Percentiles rank a stretch among this genome's conserved stretches.
Conservation (phyloP, 495 filamentous ascomycete genomes). For the Xylaria longipes region DNA sequence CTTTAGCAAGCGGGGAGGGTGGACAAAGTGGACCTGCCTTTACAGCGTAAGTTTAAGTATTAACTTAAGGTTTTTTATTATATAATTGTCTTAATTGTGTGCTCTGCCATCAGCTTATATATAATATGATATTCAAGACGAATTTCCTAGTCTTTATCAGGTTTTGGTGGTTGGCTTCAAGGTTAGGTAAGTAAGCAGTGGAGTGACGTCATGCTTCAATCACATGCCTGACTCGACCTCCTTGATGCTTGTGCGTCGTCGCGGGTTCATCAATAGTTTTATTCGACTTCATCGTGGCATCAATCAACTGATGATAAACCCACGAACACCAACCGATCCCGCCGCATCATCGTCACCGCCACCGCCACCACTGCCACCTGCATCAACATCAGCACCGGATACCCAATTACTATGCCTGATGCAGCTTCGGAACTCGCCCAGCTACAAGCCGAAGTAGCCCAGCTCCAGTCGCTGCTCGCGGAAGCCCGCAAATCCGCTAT, state of each 20-base stretch:
- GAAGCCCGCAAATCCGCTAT: neutral
- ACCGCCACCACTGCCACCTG: no score
- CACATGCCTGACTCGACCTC: neutral
- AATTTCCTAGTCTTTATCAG: no score
- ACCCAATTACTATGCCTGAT: neutral
- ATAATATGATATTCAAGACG: no score
- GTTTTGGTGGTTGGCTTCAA: no score
- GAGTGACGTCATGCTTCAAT: neutral
- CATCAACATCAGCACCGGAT: neutral
- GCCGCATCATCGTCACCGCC: no score
- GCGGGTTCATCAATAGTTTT: neutral
- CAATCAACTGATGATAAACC: neutral
- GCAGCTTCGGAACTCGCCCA: constrained; percentile 1
- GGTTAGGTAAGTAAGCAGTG: neutral
- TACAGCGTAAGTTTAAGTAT: no score
- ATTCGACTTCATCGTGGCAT: neutral
- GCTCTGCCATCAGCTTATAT: no score
- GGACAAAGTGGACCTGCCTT: no score
- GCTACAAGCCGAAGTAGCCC: constrained; percentile 8
- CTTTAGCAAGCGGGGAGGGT: no score
- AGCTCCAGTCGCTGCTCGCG: constrained; percentile 9
- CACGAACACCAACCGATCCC: neutral
- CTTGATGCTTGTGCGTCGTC: no score
- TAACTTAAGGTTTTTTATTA: no score
- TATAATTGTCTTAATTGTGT: no score